Percentiles rank a stretch among this genome's conserved stretches.
Evolutionary conservation across 2,329 filamentous ascomycete species (phyloP).

Genomic region (Calonectria pauciramosa): DNA sequence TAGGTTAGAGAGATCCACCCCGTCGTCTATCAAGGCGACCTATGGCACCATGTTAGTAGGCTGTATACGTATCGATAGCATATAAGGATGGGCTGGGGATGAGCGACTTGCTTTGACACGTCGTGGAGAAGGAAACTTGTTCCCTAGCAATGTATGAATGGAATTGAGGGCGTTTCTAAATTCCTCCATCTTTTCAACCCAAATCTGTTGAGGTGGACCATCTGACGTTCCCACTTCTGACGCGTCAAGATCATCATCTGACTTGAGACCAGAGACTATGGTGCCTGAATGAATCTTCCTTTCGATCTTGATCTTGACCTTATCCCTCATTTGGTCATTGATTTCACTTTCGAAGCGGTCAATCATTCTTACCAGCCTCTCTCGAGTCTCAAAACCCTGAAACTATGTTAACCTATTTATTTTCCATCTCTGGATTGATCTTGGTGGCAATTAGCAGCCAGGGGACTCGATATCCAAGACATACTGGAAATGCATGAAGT

Average conservation of each 20-base stretch:
- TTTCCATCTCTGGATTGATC: background rate
- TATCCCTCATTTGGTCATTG: background rate
- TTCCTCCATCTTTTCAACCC: background rate
- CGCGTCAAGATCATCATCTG: background rate
- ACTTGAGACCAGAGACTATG: background rate
- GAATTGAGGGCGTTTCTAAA: background rate
- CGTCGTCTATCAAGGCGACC: background rate
- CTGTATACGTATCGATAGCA: background rate
- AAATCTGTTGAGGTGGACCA: background rate
- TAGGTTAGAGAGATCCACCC: background rate
- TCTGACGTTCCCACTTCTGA: too few species aligned
- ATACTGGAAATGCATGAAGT: background rate
- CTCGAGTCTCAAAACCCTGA: background rate
- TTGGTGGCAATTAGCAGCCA: background rate
- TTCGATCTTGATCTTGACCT: background rate
- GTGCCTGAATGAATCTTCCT: too few species aligned
- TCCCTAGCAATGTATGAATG: background rate
- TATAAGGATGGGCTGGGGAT: background rate
- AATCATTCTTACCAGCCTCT: background rate
- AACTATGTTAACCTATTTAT: background rate
- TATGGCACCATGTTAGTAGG: background rate
- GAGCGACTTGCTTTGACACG: background rate
- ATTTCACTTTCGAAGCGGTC: background rate
- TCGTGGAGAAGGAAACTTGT: background rate
- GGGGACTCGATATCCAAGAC: background rate